Conservation (phyloP, 2,329 filamentous ascomycete species). For the Diaporthe citriasiana region DNA sequence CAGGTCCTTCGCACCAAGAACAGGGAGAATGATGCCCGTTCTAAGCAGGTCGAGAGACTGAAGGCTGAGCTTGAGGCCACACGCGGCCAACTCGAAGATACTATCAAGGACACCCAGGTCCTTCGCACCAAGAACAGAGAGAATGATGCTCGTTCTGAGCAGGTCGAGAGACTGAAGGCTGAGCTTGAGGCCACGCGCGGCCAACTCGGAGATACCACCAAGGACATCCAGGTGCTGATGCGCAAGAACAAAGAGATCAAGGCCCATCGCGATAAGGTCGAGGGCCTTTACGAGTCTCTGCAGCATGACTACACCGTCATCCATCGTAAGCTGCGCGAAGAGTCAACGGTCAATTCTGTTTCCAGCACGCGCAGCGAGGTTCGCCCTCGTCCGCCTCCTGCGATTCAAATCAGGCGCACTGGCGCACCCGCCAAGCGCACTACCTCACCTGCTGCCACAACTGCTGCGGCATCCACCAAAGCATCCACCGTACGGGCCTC, state of each 20-base stretch:
- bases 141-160: neutral
- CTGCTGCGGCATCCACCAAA: neutral
- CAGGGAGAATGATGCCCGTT: too few species aligned
- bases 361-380: constrained; percentile 66
- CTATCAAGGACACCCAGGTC: constrained; percentile 45
- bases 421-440: neutral
- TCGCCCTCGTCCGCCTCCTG: constrained; percentile 72
- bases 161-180: constrained; percentile 1
- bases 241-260: constrained; percentile 43
- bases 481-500: constrained; percentile 64
- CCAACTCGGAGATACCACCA: constrained; percentile 48
- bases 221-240: constrained; percentile 44
- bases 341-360: constrained; percentile 47
- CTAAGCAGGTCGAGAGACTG: neutral
- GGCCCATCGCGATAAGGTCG: constrained; percentile 47
- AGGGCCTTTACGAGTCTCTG: constrained; percentile 46
- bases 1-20: constrained; percentile 43
- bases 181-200: constrained; percentile 46
- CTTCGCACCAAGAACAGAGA: constrained; percentile 43
- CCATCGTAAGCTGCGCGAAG: constrained; percentile 45
- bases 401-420: constrained; percentile 69
- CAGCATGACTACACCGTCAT: constrained; percentile 46
- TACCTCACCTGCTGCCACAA: neutral
- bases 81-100: constrained; percentile 47
- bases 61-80: too few species aligned